These are phyloP conservation scores for Aspergillus saccharolyticus DNA, from an alignment of 495 filamentous ascomycete genomes.

Conservation along the genomic window DNA sequence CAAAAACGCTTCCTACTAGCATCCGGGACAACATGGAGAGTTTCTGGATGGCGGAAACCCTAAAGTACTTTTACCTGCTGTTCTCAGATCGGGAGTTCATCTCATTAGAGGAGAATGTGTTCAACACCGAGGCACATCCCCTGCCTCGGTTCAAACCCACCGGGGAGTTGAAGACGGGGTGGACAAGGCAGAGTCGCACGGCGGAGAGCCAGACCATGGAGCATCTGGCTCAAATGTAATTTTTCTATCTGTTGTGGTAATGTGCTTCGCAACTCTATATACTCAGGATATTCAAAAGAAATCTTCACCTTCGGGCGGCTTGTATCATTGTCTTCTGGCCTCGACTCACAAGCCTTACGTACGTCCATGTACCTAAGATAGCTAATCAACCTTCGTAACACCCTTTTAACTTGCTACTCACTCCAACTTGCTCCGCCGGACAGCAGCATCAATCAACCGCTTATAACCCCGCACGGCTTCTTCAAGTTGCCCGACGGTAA, in stretches of 20 bases:
- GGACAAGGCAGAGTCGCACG: conserved; percentile 57
- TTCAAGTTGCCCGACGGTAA: conserved; percentile 64
- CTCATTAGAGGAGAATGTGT: conserved; percentile 76
- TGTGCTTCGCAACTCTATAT: background rate
- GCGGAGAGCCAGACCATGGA: background rate
- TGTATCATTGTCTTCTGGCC: no score
- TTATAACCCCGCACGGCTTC: conserved; percentile 68
- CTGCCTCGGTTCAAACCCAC: conserved; percentile 80
- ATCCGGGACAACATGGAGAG: conserved; percentile 85
- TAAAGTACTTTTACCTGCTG: conserved; percentile 96
- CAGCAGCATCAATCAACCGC: conserved; percentile 58
- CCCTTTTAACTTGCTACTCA: background rate
- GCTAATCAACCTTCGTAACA: background rate
- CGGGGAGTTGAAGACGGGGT: conserved; percentile 78
- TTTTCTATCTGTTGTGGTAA: background rate
- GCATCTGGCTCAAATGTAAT: background rate
- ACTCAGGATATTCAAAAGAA: background rate
- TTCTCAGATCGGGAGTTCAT: conserved; percentile 83
- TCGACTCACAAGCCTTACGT: no score
- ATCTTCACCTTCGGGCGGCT: background rate
- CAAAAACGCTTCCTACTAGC: conserved; percentile 59
- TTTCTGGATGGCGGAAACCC: conserved; percentile 95
- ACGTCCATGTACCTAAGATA: no score
- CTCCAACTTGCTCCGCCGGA: conserved; percentile 31
- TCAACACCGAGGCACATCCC: conserved; percentile 95